A percentile compares a stretch with the other conserved stretches of the same genome.
These are phyloP conservation scores for Phialocephala subalpina DNA, from an alignment of 2,329 filamentous ascomycete genomes.

Conservation along the genomic window DNA sequence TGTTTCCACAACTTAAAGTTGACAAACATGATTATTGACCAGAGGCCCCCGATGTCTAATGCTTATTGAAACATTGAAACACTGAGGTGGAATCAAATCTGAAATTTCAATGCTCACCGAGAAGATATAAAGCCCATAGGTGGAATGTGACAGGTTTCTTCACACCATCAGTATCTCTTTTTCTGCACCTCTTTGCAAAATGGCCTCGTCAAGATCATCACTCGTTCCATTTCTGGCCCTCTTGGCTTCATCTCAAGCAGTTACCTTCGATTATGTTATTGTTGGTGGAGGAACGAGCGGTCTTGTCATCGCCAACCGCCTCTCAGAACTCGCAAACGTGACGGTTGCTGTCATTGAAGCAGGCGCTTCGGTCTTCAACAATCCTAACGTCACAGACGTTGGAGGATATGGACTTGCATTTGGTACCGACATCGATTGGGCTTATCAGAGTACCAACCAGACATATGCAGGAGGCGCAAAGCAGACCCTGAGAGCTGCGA, in stretches of 20 bases:
- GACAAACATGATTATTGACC: background rate
- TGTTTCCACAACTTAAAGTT: background rate
- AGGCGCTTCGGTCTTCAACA: conserved; percentile 45
- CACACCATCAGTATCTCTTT: background rate
- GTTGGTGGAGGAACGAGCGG: conserved; percentile 53
- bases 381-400: conserved; percentile 37
- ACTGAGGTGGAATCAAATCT: background rate
- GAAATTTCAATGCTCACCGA: background rate
- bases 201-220: background rate
- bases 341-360: conserved; percentile 51
- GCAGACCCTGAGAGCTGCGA: conserved; percentile 48
- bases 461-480: conserved; percentile 43
- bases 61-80: background rate
- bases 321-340: conserved; percentile 47
- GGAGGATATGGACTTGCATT: conserved; percentile 35
- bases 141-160: background rate
- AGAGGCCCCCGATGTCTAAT: background rate
- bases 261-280: conserved; percentile 48
- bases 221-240: background rate
- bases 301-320: conserved; percentile 49
- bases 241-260: background rate
- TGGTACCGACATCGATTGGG: conserved; percentile 50
- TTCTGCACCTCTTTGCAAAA: background rate
- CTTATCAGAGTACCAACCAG: conserved; percentile 49
- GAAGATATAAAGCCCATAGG: background rate